Base-by-base conservation (phyloP, 2,329 filamentous ascomycete species). In the Exophiala oligosperma region DNA sequence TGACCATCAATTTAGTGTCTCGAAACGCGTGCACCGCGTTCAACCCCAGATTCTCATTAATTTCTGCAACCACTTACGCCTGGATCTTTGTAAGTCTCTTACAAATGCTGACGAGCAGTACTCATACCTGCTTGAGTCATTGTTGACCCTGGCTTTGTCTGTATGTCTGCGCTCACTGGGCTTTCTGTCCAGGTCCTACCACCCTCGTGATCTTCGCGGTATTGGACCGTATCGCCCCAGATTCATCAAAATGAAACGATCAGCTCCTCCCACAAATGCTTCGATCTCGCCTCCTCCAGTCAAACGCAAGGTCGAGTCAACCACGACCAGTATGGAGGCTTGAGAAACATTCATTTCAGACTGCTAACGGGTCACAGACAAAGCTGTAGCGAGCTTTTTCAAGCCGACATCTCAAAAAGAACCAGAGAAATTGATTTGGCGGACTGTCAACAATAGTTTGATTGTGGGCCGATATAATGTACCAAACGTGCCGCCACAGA, bases 331-430 rank as follows among this genome's bases (percentile, higher is more conserved):
- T 83, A 61, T 28, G 29, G 11, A 35, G 29, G 9, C 29, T 35
- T 8, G 29, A 35, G 26, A 28, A 9, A 35, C 29, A 9, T 35
- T 9, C 29, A 35, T 35, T 35, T 35, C 29, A 35, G 11, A 35
- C 29, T 35, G 24, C 60, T 65, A 41, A 66, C 41, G 14, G 5
- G 9, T 2, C 44, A 8, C 37, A 76, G 74, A 71, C 52, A 71
- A 69, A 35, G 85, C 88, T 1, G 85, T 96, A 1, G 83, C 89
- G 21, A 91, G 83, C 54, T 97, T 97, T 78, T 97, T 97, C 74
- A 96, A 87, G 0, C 92, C 92, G 0, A 71, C 82, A 0, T 97
- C 92, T 0, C 85, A 96, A 72, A 97, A 95, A 71, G 85, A 88
- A 32, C 90, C 90, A 12, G 87, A 92, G 50, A 84, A 83, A 57